These are phyloP conservation scores for Penicillium sp. DNA, from an alignment of 2,329 filamentous ascomycete genomes.

Conservation along the genomic window DNA sequence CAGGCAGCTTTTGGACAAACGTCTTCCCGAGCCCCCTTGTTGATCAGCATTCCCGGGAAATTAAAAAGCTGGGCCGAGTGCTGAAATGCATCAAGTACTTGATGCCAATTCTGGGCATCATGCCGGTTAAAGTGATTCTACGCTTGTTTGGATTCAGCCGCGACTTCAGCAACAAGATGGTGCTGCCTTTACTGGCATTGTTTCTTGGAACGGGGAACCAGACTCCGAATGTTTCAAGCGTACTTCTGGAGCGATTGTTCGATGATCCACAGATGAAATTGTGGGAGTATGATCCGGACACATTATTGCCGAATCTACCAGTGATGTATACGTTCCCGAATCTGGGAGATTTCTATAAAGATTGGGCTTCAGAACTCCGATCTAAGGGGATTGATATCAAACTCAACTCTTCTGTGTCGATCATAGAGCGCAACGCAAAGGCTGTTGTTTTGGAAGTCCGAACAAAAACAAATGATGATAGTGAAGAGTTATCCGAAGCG, in stretches of 20 bases:
- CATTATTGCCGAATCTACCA: constrained; percentile 55
- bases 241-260: constrained; percentile 64
- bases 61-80: constrained; percentile 55
- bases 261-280: constrained; percentile 60
- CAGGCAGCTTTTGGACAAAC: constrained; percentile 61
- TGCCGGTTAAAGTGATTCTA: constrained; percentile 64
- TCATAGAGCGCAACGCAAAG: constrained; percentile 51
- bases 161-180: constrained; percentile 70
- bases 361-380: constrained; percentile 55
- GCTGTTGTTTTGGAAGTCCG: constrained; percentile 50
- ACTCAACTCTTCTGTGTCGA: constrained; percentile 36
- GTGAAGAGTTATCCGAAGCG: constrained; percentile 2
- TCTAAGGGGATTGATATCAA: constrained; percentile 56
- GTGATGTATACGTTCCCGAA: constrained; percentile 64
- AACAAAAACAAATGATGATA: neutral
- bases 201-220: constrained; percentile 76
- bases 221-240: constrained; percentile 68
- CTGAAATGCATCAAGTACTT: constrained; percentile 57
- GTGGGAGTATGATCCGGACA: constrained; percentile 59
- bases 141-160: constrained; percentile 67
- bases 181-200: constrained; percentile 69
- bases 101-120: constrained; percentile 56
- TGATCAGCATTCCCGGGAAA: constrained; percentile 56
- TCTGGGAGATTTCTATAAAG: constrained; percentile 57
- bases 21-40: constrained; percentile 59